Evolutionary conservation across 2,329 filamentous ascomycete species (phyloP).

Genomic region (Fusarium guadeloupense): DNA sequence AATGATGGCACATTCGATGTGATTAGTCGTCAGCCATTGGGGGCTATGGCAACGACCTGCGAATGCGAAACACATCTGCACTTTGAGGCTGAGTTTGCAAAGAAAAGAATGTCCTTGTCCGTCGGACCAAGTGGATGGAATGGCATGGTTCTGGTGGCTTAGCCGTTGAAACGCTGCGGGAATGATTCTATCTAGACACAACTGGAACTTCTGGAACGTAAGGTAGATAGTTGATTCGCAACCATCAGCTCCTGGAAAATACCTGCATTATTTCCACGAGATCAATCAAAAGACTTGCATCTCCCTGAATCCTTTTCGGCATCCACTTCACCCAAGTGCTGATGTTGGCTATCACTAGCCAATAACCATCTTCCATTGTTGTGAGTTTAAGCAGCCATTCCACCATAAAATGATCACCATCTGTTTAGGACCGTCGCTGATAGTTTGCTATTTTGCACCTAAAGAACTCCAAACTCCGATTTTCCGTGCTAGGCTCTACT

Average conservation of each 20-base stretch:
- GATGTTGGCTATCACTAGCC: conserved; percentile 27
- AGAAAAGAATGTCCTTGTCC: conserved; percentile 7
- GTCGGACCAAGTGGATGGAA: not conserved
- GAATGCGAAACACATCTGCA: conserved; percentile 14
- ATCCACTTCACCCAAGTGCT: conserved; percentile 9
- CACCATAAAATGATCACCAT: conserved; percentile 13
- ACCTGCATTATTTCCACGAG: not conserved
- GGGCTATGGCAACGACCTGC: conserved; percentile 20
- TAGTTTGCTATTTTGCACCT: conserved; percentile 18
- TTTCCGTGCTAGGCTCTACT: conserved; percentile 1
- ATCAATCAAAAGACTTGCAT: not conserved
- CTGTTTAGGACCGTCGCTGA: conserved; percentile 9
- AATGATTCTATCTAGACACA: conserved; percentile 5
- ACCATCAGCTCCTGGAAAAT: not conserved
- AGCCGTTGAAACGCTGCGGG: conserved; percentile 19
- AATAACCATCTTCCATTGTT: conserved; percentile 18
- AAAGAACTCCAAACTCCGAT: conserved; percentile 41
- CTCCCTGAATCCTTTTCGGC: conserved; percentile 6
- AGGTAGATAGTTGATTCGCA: not conserved
- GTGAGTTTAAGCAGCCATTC: conserved; percentile 5
- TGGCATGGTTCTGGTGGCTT: conserved; percentile 17
- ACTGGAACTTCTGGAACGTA: not conserved
- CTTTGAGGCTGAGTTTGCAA: conserved; percentile 6
- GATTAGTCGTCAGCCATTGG: conserved; percentile 32
- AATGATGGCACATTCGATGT: not conserved